Conservation (phyloP, 208 protist species). For the Leishmania turanica region DNA sequence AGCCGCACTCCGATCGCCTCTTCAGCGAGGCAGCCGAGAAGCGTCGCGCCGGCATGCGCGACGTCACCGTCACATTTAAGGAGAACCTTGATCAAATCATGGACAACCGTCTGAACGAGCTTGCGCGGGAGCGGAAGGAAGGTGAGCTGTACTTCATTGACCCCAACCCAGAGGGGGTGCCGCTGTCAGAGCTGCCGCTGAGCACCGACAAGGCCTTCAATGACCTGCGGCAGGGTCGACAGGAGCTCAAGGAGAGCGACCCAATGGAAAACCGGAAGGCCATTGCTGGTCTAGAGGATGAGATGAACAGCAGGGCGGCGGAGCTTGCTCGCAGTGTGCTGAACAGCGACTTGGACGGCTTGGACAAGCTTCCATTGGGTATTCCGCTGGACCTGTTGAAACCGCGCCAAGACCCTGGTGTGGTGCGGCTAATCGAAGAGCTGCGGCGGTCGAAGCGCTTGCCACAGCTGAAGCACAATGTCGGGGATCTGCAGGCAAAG, state of each 20-base stretch:
- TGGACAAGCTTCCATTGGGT: conserved; percentile 62
- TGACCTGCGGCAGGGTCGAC: conserved; percentile 45
- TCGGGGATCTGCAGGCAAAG: conserved; percentile 40
- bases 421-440: conserved; percentile 44
- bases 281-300: conserved; percentile 48
- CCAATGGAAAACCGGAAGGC: conserved; percentile 56
- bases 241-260: conserved; percentile 45
- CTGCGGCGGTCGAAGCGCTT: conserved; percentile 40
- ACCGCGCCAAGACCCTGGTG: conserved; percentile 52
- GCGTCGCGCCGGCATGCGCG: conserved; percentile 41
- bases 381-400: conserved; percentile 68
- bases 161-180: conserved; percentile 42
- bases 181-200: conserved; percentile 38
- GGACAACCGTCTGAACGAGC: conserved; percentile 57
- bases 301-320: conserved; percentile 58
- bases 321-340: conserved; percentile 49
- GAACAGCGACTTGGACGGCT: conserved; percentile 51
- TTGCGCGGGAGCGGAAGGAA: conserved; percentile 63
- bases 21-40: conserved; percentile 64
- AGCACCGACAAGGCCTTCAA: conserved; percentile 53
- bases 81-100: conserved; percentile 64
- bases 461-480: conserved; percentile 34
- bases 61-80: conserved; percentile 34
- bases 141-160: conserved; percentile 84
- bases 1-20: conserved; percentile 59